Conservation (phyloP, 2,329 filamentous ascomycete genomes). For the Colletotrichum melonis region DNA sequence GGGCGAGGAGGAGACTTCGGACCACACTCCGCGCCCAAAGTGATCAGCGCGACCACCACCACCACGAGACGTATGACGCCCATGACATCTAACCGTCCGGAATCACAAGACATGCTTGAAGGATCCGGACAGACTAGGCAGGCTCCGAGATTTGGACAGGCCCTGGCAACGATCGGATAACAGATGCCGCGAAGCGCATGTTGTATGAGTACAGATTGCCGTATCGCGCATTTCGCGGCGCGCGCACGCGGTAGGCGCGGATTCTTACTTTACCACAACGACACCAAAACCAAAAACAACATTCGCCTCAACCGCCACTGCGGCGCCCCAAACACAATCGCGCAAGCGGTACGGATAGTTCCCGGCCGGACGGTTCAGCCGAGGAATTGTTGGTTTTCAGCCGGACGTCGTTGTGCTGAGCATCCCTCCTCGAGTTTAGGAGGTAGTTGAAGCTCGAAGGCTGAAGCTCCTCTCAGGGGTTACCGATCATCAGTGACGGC, state of each 20-base stretch:
- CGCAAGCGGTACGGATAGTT: background rate
- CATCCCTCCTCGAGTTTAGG: background rate
- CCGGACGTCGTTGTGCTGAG: background rate
- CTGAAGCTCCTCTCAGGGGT: background rate
- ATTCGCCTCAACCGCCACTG: background rate
- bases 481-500: background rate
- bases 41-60: conserved; percentile 6
- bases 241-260: background rate
- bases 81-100: background rate
- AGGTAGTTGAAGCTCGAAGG: background rate
- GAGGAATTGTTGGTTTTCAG: background rate
- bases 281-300: background rate
- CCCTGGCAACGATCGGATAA: background rate
- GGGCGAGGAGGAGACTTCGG: conserved; percentile 40
- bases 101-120: background rate
- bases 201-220: background rate
- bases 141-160: background rate
- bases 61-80: background rate
- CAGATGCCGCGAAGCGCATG: background rate
- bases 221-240: background rate
- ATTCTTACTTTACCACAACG: background rate
- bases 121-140: background rate
- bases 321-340: background rate
- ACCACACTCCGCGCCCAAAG: conserved; percentile 35
- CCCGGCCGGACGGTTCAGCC: background rate